Base-by-base conservation (phyloP, 1,284 basidiomycete species). In the Apiotrichum veenhuisii region DNA sequence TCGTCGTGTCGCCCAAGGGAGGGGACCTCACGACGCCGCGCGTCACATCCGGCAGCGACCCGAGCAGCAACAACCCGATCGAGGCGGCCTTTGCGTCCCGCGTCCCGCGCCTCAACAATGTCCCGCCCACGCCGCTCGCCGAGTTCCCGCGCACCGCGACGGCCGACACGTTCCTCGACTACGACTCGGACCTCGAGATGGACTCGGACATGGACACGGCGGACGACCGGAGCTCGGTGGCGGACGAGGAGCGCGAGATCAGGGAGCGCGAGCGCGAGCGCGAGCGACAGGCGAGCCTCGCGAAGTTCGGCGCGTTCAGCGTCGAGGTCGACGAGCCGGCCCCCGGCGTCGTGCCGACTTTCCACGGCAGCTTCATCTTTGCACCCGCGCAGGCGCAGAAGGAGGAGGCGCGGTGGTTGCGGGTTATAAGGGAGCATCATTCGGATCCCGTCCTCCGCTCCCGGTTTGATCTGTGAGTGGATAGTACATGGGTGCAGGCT, bases 371-470 rank as follows among this genome's bases (percentile, higher is more conserved):
- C 12, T 72, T 76, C 58, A 73, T 76, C 37, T 67, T 74, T 54
- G 64, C 63, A 25, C 74, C 74, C 1, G 65, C 65, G 1, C 55
- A 65, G 34, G 74, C 74, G 25, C 69, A 71, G 48, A 76, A 74
- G 60, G 72, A 76, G 50, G 74, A 76, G 53, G 64, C 66, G 54
- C 61, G 74, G 30, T 76, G 74, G 74, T 60, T 76, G 52, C 58
- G 70, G 11, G 66, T 72, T 15, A 72, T 76, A 3, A 62, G 72
- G 27, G 71, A 73, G 55, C 49, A 55, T 8, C 63, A 59, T 22
- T 66, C 68, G 37, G 72, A 72, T 27, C 52, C 52, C 2, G 65
- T 76, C 9, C 63, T 66, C 50, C 68, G 68, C 20, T 66, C 62
- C 47, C 70, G 73, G 37, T 76, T 76, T 58, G 74, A 76, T 54